Conservation (phyloP, 2,329 filamentous ascomycete species). For the Fusarium sororula region DNA sequence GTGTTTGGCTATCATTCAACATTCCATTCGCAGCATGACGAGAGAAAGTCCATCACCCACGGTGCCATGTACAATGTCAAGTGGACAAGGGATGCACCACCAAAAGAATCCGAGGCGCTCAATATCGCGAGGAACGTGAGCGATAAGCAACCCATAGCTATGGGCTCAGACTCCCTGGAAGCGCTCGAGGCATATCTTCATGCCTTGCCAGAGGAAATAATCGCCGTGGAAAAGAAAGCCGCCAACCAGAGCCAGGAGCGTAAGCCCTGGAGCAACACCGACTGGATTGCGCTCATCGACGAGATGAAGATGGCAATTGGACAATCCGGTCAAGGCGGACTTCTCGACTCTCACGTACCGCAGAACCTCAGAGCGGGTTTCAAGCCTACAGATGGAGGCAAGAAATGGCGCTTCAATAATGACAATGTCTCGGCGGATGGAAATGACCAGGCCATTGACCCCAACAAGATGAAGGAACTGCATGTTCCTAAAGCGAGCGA, state of each 20-base stretch:
- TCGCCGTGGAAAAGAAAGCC: neutral
- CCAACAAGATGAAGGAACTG: neutral
- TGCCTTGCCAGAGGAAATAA: neutral
- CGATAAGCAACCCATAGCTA: neutral
- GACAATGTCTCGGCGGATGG: neutral
- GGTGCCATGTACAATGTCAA: neutral
- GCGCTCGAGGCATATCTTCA: neutral
- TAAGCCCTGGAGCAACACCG: neutral
- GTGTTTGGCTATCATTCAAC: neutral
- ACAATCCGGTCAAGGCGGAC: neutral
- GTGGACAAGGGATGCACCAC: neutral
- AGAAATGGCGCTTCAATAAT: neutral
- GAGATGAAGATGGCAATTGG: neutral
- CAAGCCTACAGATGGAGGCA: neutral
- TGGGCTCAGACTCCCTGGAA: neutral
- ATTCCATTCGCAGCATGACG: neutral
- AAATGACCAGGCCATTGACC: neutral
- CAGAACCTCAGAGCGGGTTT: neutral
- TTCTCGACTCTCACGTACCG: neutral
- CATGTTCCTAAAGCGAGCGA: neutral
- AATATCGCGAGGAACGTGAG: neutral
- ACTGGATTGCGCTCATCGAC: neutral
- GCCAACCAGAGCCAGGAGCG: neutral
- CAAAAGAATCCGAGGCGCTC: neutral
- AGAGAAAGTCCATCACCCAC: neutral